phyloP scores from a whole-genome alignment of 495 filamentous ascomycete species.

The Talaromyces ruber region DNA sequence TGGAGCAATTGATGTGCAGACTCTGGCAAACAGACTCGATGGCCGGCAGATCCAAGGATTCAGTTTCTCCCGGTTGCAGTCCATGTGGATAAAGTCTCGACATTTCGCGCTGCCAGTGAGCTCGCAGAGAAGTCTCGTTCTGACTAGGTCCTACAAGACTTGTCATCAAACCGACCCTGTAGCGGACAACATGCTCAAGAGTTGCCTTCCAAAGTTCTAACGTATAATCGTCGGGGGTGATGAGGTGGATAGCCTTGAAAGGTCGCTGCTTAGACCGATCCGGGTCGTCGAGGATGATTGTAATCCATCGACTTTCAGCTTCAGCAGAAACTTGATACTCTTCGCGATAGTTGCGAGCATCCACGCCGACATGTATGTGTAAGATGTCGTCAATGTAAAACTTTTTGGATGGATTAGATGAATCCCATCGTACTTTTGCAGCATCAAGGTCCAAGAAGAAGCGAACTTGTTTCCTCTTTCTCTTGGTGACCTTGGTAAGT shows the following conservation, averaged over 20 bases:
- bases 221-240: slow-evolving; percentile 59
- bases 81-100: slow-evolving; percentile 50
- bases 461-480: slow-evolving; percentile 61
- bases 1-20: slow-evolving; percentile 81
- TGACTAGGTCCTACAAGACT: slow-evolving; percentile 65
- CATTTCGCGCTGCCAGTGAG: slow-evolving; percentile 87
- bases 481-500: slow-evolving; percentile 76
- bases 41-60: slow-evolving; percentile 63
- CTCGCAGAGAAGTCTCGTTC: slow-evolving; percentile 68
- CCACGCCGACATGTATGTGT: slow-evolving; percentile 76
- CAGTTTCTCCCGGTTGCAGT: slow-evolving; percentile 48
- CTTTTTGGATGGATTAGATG: slow-evolving; percentile 63
- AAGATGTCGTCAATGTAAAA: slow-evolving; percentile 94
- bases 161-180: slow-evolving; percentile 81
- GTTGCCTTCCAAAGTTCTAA: slow-evolving; percentile 75
- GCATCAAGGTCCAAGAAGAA: slow-evolving; percentile 73
- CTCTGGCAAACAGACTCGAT: slow-evolving; percentile 77
- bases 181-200: slow-evolving; percentile 68
- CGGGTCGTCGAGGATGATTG: slow-evolving; percentile 70
- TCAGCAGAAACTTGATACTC: slow-evolving; percentile 62
- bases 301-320: slow-evolving; percentile 68
- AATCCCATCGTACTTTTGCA: slow-evolving; percentile 83
- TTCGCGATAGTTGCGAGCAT: slow-evolving; percentile 81
- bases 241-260: slow-evolving; percentile 73
- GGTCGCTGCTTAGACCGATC: slow-evolving; percentile 58